Evolutionary conservation across 495 filamentous ascomycete species (phyloP), one percentile per base, ranked within the genome.

Genomic region (Penicillium chermesinum): DNA sequence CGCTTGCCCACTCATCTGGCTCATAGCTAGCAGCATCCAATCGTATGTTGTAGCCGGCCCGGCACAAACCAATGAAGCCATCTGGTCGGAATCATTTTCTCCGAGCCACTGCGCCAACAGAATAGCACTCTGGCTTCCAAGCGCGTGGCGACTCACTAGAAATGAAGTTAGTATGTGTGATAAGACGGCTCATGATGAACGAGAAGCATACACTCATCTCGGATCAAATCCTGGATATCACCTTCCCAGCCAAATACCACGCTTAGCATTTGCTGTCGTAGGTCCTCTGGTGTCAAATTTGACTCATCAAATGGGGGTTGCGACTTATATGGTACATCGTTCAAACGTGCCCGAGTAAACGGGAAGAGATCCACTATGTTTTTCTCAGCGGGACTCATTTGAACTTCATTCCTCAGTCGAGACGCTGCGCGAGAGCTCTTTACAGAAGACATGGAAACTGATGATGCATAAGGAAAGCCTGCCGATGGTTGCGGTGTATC

Each of bases 11-110:
- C 70, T 82, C 75, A 97, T 95, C 21, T 86, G 84, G 59, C 88
- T 97, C 42, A 98, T 72, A 12, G 93, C 93, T 5, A 98, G 72
- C 49, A 97, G 74, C 90, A 98, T 95, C 94, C 93, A 98, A 64
- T 96, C 94, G 1, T 84, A 85, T 1, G 86, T 85, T 33, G 89
- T 90, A 72, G 89, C 87, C 20, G 87, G 84, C 42, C 94, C 86
- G 0, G 88, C 80, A 25, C 79, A 80, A 34, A 83, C 65, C 72
- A 83, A 76, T 1, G 83, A 74, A n/a, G 82, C 78, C 85, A 94
- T 87, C 42, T 87, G 78, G 57, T 93, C 88, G 4, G 84, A 79
- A 52, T 86, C 83, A 13, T 87, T 82, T 45, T 96, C 89, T 21
- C 89, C 89, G 4, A 97, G 78, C 93, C 93, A 98, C 61, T 91